Evolutionary conservation across 306 rosid species (phyloP).

Genomic region (Ochetophila trinervis): DNA sequence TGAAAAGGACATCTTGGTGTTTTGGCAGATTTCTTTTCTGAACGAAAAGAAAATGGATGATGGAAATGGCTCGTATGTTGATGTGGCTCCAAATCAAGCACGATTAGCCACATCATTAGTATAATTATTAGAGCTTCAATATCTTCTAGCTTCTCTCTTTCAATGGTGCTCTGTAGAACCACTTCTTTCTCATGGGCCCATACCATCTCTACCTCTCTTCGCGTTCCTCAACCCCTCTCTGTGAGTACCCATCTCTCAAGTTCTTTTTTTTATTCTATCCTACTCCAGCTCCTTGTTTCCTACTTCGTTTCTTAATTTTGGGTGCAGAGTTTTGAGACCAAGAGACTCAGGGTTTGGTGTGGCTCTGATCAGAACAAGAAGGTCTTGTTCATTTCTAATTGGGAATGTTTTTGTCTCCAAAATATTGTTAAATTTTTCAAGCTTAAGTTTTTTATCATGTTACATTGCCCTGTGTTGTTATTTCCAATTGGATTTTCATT

Average conservation of each 20-base stretch:
- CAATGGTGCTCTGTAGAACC: constrained; percentile 43
- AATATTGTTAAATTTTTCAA: background rate
- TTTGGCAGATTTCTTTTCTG: too few species aligned
- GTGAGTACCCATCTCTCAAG: constrained; percentile 35
- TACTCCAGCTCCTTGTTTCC: background rate
- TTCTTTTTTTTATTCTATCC: constrained; percentile 3
- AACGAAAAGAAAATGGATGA: constrained; percentile 29
- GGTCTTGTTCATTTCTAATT: constrained; percentile 34
- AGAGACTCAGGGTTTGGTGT: constrained; percentile 51
- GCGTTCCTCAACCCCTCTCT: constrained; percentile 38
- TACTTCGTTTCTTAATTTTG: background rate
- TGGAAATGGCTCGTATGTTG: constrained; percentile 33
- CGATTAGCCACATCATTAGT: too few species aligned
- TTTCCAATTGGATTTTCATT: background rate
- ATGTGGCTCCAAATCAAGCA: constrained; percentile 60
- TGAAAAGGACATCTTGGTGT: background rate
- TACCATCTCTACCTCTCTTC: constrained; percentile 49
- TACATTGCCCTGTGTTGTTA: background rate
- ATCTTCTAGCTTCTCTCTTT: background rate
- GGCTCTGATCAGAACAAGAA: constrained; percentile 44
- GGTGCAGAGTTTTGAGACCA: constrained; percentile 32
- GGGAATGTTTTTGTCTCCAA: background rate
- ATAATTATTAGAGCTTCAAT: background rate
- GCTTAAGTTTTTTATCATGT: background rate
- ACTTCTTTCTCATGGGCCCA: constrained; percentile 62